Evolutionary conservation across 1,284 basidiomycete genomes (phyloP).

Genomic region (Moniliophthora roreri): DNA sequence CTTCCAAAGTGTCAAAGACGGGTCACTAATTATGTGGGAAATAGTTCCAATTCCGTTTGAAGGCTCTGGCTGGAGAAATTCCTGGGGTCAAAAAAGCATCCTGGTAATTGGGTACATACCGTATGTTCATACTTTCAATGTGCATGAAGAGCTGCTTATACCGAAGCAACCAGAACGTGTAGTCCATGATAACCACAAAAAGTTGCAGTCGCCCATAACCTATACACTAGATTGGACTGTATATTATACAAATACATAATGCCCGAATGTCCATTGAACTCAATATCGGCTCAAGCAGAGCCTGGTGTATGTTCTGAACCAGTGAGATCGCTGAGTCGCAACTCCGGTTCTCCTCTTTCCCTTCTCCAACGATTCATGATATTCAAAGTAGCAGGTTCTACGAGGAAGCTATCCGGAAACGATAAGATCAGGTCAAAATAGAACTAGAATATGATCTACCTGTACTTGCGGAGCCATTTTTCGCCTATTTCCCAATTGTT

Average conservation of each 20-base stretch:
- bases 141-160: neutral
- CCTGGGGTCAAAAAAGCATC: conserved; percentile 89
- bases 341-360: conserved; percentile 69
- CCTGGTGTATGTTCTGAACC: conserved; percentile 41
- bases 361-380: conserved; percentile 76
- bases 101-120: conserved; percentile 55
- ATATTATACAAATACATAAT: neutral
- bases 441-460: conserved; percentile 42
- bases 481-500: conserved; percentile 88
- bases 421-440: neutral
- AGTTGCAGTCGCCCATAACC: neutral
- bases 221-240: neutral
- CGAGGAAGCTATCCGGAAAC: conserved; percentile 55
- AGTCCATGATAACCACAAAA: too few relatives aligned
- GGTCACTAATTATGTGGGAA: conserved; percentile 1
- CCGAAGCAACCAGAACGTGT: neutral
- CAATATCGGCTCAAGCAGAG: conserved; percentile 15
- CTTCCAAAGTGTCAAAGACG: neutral
- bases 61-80: conserved; percentile 77
- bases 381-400: conserved; percentile 62
- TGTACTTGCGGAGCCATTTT: conserved; percentile 78
- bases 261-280: neutral
- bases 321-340: conserved; percentile 55
- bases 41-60: conserved; percentile 88
- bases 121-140: neutral